These are phyloP conservation scores for Bimuria novae-zelandiae DNA, from an alignment of 2,329 filamentous ascomycete species.

Conservation along the genomic window DNA sequence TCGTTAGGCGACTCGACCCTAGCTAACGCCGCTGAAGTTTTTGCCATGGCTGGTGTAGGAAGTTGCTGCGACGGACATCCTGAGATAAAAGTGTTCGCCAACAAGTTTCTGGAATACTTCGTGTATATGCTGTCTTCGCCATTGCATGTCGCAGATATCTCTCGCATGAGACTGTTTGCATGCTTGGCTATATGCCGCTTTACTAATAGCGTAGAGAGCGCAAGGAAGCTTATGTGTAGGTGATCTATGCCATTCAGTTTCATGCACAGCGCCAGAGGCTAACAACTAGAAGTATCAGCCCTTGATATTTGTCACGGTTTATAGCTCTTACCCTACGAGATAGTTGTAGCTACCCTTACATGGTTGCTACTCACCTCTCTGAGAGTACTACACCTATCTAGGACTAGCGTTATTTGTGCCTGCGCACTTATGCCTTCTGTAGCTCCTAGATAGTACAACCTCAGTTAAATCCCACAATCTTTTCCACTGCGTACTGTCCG, in stretches of 20 bases:
- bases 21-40: constrained; percentile 8
- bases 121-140: constrained; percentile 4
- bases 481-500: too few species aligned
- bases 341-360: too few species aligned
- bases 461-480: too few species aligned
- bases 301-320: too few species aligned
- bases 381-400: too few species aligned
- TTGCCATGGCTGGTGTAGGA: constrained; percentile 16
- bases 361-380: too few species aligned
- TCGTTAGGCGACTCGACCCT: constrained; percentile 1
- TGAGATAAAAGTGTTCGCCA: neutral
- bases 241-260: neutral
- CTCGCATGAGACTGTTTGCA: constrained; percentile 12
- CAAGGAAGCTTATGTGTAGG: constrained; percentile 10
- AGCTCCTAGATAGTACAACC: too few species aligned
- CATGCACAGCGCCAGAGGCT: neutral
- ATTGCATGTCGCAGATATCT: neutral
- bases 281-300: constrained; percentile 7
- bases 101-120: constrained; percentile 10
- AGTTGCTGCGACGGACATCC: constrained; percentile 10
- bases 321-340: too few species aligned
- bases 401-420: too few species aligned
- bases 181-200: constrained; percentile 15
- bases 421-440: too few species aligned
- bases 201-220: constrained; percentile 7